phyloP scores from a whole-genome alignment of 2,329 filamentous ascomycete genomes.

The Thelonectria blattea region DNA sequence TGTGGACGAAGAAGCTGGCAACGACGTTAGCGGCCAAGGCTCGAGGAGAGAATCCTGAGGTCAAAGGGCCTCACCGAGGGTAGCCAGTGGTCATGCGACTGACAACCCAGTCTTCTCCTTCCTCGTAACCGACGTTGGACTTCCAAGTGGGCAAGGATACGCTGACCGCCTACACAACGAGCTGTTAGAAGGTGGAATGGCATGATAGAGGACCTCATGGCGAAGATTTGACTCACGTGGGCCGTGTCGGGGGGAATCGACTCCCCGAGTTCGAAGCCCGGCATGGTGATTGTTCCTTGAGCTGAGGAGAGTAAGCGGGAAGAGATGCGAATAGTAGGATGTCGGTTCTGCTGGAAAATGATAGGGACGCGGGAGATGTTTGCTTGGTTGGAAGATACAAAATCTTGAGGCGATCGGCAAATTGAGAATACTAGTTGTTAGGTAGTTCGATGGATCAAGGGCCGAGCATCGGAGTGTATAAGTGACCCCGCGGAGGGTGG shows the following conservation, averaged over 20 bases:
- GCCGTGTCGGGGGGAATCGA: conserved; percentile 79
- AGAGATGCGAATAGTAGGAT: background rate
- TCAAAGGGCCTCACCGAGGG: conserved; percentile 65
- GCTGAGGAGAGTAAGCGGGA: background rate
- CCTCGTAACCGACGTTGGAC: conserved; percentile 91
- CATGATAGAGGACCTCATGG: conserved; percentile 4
- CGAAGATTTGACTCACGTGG: conserved; percentile 63
- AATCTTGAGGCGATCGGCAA: conserved; percentile 9
- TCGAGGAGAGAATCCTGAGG: background rate
- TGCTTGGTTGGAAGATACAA: conserved; percentile 7
- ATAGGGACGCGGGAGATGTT: background rate
- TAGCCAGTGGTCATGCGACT: conserved; percentile 88
- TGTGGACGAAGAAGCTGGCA: conserved; percentile 89
- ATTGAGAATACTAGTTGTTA: background rate
- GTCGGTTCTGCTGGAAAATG: background rate
- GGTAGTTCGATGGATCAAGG: background rate
- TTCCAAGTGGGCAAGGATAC: conserved; percentile 95
- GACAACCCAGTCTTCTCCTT: conserved; percentile 87
- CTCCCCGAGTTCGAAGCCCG: conserved; percentile 65
- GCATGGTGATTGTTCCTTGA: conserved; percentile 45
- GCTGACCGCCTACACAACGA: conserved; percentile 76
- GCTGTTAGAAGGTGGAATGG: background rate
- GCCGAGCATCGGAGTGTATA: conserved; percentile 23
- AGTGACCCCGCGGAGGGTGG: conserved; percentile 6
- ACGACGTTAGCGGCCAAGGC: conserved; percentile 21